Base-by-base conservation (phyloP, 768 basidiomycete genomes). In the Macrocybe gigantea region DNA sequence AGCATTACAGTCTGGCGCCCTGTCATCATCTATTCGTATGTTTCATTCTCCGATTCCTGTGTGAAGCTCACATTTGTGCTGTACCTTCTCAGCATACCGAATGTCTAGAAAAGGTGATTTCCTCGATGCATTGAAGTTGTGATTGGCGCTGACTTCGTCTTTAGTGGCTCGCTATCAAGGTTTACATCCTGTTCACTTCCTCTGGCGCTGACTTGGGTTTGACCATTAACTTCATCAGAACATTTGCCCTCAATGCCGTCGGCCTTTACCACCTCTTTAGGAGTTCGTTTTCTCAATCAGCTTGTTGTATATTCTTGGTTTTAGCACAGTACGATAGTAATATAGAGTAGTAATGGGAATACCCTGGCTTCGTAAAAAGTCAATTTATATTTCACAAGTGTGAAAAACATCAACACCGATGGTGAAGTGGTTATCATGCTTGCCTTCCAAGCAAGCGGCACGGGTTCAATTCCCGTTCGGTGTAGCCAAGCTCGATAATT, bases 371-470 rank as follows among this genome's bases (percentile, higher is more conserved):
- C n/a, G n/a, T n/a, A n/a, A n/a, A n/a, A n/a, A n/a, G n/a, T n/a
- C n/a, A n/a, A n/a, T n/a, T n/a, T n/a, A n/a, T n/a, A n/a, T n/a
- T n/a, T n/a, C n/a, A n/a, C n/a, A n/a, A n/a, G n/a, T n/a, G n/a
- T n/a, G n/a, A n/a, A n/a, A n/a, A n/a, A n/a, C n/a, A n/a, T n/a
- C n/a, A n/a, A n/a, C 58, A 57, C 72, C 70, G 71, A 83, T 87
- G 85, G 85, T 87, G 85, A 87, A 87, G 82, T 75, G 84, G 85
- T 85, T 87, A 87, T 86, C 84, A 87, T 88, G 83, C 85, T 86
- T 86, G 84, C 83, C 84, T 86, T 86, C 85, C 84, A 86, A 64
- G 62, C 63, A 64, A 64, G 71, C 71, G 72, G 72, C 70, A 73
- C 69, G 71, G 72, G 72, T 73, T 73, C 71, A 72, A 73, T 70